Base-by-base conservation (phyloP, 768 basidiomycete species). In the Dentipellis fragilis region DNA sequence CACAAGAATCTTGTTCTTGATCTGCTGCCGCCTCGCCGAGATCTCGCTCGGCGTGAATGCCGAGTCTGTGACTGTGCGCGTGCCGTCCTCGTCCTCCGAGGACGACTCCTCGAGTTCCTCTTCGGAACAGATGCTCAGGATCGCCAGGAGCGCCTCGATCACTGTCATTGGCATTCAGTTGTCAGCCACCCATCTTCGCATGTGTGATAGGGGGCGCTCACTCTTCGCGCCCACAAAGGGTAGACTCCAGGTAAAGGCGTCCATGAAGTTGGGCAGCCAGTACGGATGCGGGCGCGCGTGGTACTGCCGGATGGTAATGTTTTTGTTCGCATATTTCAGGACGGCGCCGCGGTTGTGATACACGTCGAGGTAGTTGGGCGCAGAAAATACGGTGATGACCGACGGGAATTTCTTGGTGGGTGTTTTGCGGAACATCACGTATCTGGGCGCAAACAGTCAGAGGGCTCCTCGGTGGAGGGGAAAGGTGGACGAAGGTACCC, bases 181-280 rank as follows among this genome's bases (percentile, higher is more conserved):
- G 51, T 11, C 49, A 58, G 45, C 42, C 45, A 16, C 34, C 29
- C 36, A 35, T 11, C 4, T 29, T 14, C 11, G 19, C 19, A 10
- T 46, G 10, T 52, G 12, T 19, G 37, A 49, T 14, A 8, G n/a
- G n/a, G 19, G 40, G 12, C 36, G 75, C 81, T 61, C 63, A 92
- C 95, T 98, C 73, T 99, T 98, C 71, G 94, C 89, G 59, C 94
- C 96, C 7, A 99, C 96, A 65, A 98, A 98, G 0, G 96, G 96
- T 57, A 99, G 71, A 75, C 87, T 90, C 96, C 96, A 99, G 0
- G 96, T 97, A 67, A 99, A 99, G 21, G 94, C 94, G 64, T 98
- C 95, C 94, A 98, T 97, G 66, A 99, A 99, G 70, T 99, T 99
- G 4, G 96, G 96, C 54, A 99, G 74, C 95, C 95, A 98, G 68